phyloP scores from a whole-genome alignment of 768 basidiomycete species.

The Calocybe indica region DNA sequence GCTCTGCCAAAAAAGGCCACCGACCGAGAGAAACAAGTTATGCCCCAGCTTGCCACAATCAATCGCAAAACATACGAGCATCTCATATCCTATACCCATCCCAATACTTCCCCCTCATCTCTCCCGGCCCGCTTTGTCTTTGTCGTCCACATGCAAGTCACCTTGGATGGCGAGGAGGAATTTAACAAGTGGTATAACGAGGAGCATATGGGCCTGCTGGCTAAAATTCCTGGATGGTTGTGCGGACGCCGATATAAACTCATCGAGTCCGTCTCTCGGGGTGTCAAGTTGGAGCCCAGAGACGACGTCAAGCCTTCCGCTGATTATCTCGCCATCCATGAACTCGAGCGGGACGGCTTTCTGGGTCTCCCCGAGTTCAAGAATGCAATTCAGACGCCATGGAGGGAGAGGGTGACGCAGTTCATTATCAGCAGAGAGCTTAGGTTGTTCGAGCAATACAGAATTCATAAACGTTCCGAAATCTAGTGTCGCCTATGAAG shows the following conservation, averaged over 20 bases:
- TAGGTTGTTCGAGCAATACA: constrained; percentile 6
- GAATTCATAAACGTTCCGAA: neutral
- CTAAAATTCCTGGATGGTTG: constrained; percentile 20
- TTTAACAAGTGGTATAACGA: constrained; percentile 25
- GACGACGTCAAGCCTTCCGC: constrained; percentile 5
- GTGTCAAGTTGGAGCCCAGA: constrained; percentile 3
- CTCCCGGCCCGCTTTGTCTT: constrained; percentile 15
- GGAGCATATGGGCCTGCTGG: constrained; percentile 19
- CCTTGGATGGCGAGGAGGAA: constrained; percentile 17
- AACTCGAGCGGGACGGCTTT: constrained; percentile 7
- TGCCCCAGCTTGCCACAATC: constrained; percentile 15
- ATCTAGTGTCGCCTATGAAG: too few species aligned
- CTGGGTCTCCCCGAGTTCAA: constrained; percentile 9
- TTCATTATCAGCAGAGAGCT: constrained; percentile 2
- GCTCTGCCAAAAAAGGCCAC: constrained; percentile 15
- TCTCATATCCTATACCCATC: constrained; percentile 8
- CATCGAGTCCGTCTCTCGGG: constrained; percentile 6
- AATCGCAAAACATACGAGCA: constrained; percentile 19
- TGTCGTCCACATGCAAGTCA: constrained; percentile 10
- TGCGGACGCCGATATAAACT: constrained; percentile 20
- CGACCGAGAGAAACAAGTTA: constrained; percentile 16
- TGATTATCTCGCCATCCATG: constrained; percentile 9
- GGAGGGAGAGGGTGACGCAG: constrained; percentile 6
- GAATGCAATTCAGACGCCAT: constrained; percentile 5
- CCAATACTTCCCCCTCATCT: constrained; percentile 7